Percentiles rank a stretch among this genome's conserved stretches.
Evolutionary conservation across 306 rosid species (phyloP).

Genomic region (Gleditsia sinensis): DNA sequence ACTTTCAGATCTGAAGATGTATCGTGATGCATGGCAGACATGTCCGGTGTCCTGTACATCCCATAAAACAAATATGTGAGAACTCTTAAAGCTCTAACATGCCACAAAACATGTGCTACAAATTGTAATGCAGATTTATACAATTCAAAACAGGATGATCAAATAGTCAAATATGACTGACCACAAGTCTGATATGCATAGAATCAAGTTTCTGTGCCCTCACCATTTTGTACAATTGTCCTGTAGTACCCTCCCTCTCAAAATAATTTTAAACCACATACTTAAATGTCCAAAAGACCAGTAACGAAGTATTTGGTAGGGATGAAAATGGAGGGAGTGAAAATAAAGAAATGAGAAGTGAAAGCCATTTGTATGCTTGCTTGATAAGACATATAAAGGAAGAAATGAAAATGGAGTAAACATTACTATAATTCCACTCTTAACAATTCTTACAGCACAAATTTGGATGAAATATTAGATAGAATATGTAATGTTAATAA

Average conservation of each 20-base stretch:
- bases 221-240: not conserved
- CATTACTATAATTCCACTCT: not conserved
- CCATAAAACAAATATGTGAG: slow-evolving; percentile 17
- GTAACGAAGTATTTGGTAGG: not conserved
- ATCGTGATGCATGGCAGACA: slow-evolving; percentile 94
- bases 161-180: not conserved
- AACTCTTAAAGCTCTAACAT: slow-evolving; percentile 16
- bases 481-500: not conserved
- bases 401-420: not conserved
- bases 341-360: not conserved
- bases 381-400: not conserved
- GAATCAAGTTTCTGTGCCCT: not conserved
- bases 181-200: not conserved
- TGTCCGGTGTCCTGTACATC: slow-evolving; percentile 79
- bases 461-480: not conserved
- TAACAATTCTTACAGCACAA: not conserved
- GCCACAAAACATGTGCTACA: not conserved
- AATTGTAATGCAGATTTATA: slow-evolving; percentile 23
- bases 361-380: not conserved
- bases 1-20: slow-evolving; percentile 78
- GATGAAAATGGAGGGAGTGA: not conserved
- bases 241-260: not conserved
- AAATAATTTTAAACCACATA: not conserved
- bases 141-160: slow-evolving; percentile 21
- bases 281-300: not conserved